Evolutionary conservation across 2,329 filamentous ascomycete species (phyloP).

Genomic region (Sphaerulina populicola): DNA sequence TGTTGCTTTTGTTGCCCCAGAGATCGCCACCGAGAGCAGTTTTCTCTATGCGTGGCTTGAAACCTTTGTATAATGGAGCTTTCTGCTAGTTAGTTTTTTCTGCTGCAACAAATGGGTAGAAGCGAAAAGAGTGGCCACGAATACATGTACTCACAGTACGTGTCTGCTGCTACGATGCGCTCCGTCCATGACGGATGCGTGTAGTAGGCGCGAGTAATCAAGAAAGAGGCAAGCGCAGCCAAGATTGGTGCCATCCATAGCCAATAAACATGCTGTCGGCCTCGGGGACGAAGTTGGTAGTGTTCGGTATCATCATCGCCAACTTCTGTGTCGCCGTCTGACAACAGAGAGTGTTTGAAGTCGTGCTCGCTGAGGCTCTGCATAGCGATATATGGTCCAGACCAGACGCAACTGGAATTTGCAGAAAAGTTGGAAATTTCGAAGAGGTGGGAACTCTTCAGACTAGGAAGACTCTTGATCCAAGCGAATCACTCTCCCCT

Average conservation of each 20-base stretch:
- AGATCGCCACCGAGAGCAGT: not conserved
- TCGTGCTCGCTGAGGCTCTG: not conserved
- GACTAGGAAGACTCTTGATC: not conserved
- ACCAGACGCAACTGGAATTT: not conserved
- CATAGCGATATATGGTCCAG: not conserved
- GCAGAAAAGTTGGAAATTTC: not conserved
- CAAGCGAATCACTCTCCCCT: too few species aligned
- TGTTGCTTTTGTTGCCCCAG: not conserved
- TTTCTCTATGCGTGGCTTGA: not conserved
- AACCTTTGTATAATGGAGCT: not conserved
- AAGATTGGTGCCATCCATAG: not conserved
- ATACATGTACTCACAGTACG: not conserved
- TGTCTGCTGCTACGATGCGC: not conserved
- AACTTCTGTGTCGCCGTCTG: not conserved
- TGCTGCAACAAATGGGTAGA: too few species aligned
- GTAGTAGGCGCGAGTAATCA: not conserved
- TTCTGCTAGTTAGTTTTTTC: not conserved
- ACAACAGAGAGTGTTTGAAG: not conserved
- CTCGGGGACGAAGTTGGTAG: not conserved
- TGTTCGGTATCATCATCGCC: not conserved
- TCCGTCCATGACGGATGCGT: not conserved
- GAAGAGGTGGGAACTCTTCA: not conserved
- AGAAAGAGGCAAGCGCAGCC: not conserved
- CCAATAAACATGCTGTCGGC: not conserved
- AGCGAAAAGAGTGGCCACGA: not conserved